Evolutionary conservation across 208 protist genomes (phyloP), one percentile per base, ranked within the genome.

Genomic region (Angomonas desouzai): DNA sequence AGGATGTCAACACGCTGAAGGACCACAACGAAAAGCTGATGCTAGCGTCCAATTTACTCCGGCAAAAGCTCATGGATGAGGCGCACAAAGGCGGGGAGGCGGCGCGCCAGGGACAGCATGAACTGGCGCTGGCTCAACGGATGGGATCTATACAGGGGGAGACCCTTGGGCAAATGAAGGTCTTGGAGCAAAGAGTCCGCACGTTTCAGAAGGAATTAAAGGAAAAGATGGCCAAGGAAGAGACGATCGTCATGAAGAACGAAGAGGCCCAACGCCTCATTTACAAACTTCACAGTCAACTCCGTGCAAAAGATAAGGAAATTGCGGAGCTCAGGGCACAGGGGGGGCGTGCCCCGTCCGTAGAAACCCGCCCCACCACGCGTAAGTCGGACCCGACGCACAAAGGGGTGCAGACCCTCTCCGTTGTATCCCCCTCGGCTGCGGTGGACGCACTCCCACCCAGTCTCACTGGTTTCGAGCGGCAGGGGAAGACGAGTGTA

Each of bases 11-110:
- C 30, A 73, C 71, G 10, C 55, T 95, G 53, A 83, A 77, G 56
- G 81, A 88, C 62, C 89, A 95, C 70, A 91, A 92, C 55, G 80
- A 93, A 40, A 82, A 88, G 45, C 70, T 95, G n/a, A 65, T 92
- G 47, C 34, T 83, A 34, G 89, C 89, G 36, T 77, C 83, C 7
- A 78, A 86, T 4, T 67, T 91, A 43, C 74, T 95, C 20, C 89
- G 89, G 75, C 76, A 91, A 51, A 74, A 77, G 45, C 73, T 93
- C 10, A 72, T 93, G 56, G 86, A 89, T 28, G 80, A 91, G 57
- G 77, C 81, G 7, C 73, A 79, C 27, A 58, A 72, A 25, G 79
- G 70, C 62, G 83, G 82, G 20, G 76, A 89, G 43, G 55, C 59
- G 18, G 56, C 61, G 13, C 81, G 79, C 1, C 73, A 81, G 62